A percentile compares a stretch with the other conserved stretches of the same genome.
These are phyloP conservation scores for Coemansia sp. DNA, from an alignment of 192 early-diverging fungal genomes.

Conservation along the genomic window DNA sequence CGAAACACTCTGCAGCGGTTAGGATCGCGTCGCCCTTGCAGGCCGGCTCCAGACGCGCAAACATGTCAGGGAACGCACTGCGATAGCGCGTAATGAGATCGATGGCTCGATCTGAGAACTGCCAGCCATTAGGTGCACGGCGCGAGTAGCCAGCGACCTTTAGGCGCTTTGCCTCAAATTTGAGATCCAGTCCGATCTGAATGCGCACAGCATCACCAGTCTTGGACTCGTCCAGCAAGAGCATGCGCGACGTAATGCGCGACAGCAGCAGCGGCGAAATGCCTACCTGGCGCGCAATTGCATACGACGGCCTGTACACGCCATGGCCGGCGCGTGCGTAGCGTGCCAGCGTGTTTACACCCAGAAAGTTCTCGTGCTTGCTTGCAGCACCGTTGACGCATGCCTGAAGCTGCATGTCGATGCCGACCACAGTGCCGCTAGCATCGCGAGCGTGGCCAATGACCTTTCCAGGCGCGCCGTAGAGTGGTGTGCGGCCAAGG, in stretches of 20 bases:
- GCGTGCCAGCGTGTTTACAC: conserved; percentile 27
- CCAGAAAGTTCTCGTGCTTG: conserved; percentile 39
- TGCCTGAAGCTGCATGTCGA: conserved; percentile 40
- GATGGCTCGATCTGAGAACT: conserved; percentile 78
- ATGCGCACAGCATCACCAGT: conserved; percentile 56
- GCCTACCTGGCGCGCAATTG: conserved; percentile 66
- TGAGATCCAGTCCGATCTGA: conserved; percentile 86
- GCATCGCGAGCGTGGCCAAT: conserved; percentile 54
- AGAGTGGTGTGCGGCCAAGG: conserved; percentile 65
- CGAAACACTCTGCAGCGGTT: conserved; percentile 36
- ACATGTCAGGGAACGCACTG: conserved; percentile 61
- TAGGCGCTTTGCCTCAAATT: conserved; percentile 82
- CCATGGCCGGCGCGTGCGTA: conserved; percentile 14
- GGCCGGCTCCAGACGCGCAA: conserved; percentile 33
- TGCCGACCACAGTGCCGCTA: conserved; percentile 13
- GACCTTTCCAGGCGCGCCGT: conserved; percentile 73
- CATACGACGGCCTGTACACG: conserved; percentile 65
- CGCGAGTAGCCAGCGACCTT: conserved; percentile 88
- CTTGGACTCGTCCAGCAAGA: conserved; percentile 56
- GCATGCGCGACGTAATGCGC: conserved; percentile 80
- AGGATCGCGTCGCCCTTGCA: conserved; percentile 8
- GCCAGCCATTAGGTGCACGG: conserved; percentile 78
- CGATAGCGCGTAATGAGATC: conserved; percentile 73
- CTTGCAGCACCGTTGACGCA: conserved; percentile 9
- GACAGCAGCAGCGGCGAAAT: conserved; percentile 70